These are phyloP conservation scores for Mychonastes homosphaera DNA, from an alignment of 139 green algal genomes.

Conservation along the genomic window DNA sequence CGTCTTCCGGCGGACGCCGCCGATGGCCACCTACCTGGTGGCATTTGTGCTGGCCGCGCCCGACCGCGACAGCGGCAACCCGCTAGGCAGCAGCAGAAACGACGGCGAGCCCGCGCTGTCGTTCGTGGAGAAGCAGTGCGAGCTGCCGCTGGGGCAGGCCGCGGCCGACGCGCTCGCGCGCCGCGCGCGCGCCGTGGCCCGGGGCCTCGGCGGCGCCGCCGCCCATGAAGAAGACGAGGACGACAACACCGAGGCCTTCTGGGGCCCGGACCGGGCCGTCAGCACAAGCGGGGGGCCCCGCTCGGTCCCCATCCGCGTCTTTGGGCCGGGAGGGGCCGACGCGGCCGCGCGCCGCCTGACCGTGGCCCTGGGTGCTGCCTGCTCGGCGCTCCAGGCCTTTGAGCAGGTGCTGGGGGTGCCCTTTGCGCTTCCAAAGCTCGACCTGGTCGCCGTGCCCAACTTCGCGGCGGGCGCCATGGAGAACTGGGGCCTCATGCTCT, in stretches of 20 bases:
- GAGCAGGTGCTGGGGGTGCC: conserved; percentile 44
- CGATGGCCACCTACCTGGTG: conserved; percentile 81
- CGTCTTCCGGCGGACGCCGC: conserved; percentile 36
- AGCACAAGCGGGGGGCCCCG: too few relatives aligned
- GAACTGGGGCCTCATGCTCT: conserved; percentile 79
- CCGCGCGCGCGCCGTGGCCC: not conserved
- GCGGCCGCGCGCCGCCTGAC: conserved; percentile 18
- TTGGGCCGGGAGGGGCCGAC: not conserved
- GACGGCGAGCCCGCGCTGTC: too few relatives aligned
- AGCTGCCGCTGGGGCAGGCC: not conserved
- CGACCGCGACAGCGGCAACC: conserved; percentile 12
- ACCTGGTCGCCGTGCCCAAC: conserved; percentile 82
- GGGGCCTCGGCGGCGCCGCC: not conserved
- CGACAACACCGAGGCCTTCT: too few relatives aligned
- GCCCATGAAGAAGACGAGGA: not conserved
- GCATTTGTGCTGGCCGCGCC: conserved; percentile 63
- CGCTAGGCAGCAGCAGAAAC: conserved; percentile 2
- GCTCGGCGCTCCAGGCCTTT: conserved; percentile 26
- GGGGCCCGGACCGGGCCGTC: too few relatives aligned
- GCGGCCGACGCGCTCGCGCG: not conserved
- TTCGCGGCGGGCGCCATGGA: conserved; percentile 91
- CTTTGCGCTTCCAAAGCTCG: conserved; percentile 74
- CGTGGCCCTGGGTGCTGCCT: conserved; percentile 27
- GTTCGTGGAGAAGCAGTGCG: conserved; percentile 11
- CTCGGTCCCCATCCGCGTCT: not conserved